Base-by-base conservation (phyloP, 2,329 filamentous ascomycete species). In the Exutisphaerella laricina region DNA sequence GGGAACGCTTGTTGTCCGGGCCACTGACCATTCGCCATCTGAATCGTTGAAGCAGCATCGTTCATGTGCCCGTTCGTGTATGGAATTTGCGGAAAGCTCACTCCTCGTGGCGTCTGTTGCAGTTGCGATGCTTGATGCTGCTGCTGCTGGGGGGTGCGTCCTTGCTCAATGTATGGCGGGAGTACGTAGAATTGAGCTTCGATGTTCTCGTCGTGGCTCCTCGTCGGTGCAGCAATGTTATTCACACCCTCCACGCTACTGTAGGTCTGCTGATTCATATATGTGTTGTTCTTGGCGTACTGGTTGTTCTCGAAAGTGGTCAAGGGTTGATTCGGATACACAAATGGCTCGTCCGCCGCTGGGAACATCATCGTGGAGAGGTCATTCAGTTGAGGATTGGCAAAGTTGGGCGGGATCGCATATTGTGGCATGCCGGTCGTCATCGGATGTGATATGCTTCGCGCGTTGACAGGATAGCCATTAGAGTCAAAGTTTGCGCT, bases 311-410 rank as follows among this genome's bases (percentile, higher is more conserved):
- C 71, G 46, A 72, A 73, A 0, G 67, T 71, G 22, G 83, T 80
- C 69, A 84, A 78, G 0, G 84, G 80, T 51, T 87, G 84, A 56
- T 83, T 87, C 0, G 84, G 85, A 56, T 90, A 92, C 0, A 82
- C 83, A 50, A 90, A 84, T 0, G 85, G 84, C 55, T 90, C 85
- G 43, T 62, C 58, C 29, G 78, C 77, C 23, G 78, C 75, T 1
- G 84, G 82, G 57, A 90, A 90, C 82, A 90, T 88, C 67, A 89
- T 79, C 3, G 81, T 79, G 45, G 82, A 82, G 5, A 89, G 73
- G 59, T 86, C 84, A 51, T 84, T 77, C 12, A 88, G 69, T 6
- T 65, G 67, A 3, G 69, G 65, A 43, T 68, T 70, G 18, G 48
- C 44, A 25, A 63, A 58, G 35, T 58, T 54, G 17, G 49, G 51